Conservation (phyloP, 2,329 filamentous ascomycete genomes). For the Grosmannia clavigera region DNA sequence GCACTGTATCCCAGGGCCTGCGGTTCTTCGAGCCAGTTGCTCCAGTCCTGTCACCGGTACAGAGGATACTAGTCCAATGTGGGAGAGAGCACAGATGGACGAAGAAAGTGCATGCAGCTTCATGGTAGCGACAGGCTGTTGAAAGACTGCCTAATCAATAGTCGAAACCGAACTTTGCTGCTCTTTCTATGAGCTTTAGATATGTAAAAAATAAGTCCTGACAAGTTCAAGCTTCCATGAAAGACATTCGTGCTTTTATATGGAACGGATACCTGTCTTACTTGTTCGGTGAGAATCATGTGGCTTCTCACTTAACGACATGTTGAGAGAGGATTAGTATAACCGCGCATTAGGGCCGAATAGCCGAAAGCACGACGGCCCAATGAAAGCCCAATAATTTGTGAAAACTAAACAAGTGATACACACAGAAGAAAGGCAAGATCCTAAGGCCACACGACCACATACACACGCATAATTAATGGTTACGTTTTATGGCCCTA, state of each 20-base stretch:
- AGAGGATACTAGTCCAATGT: background rate
- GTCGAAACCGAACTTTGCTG: background rate
- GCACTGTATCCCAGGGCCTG: conserved; percentile 1
- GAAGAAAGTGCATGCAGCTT: background rate
- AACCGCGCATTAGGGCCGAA: background rate
- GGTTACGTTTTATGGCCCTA: background rate
- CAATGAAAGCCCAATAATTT: background rate
- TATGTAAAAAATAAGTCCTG: background rate
- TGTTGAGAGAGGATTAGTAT: background rate
- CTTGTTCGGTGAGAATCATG: background rate
- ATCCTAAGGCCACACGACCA: background rate
- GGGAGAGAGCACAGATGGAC: background rate
- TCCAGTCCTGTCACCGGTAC: background rate
- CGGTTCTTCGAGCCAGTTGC: background rate
- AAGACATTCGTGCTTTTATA: background rate
- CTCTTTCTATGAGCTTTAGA: background rate
- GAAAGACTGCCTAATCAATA: background rate
- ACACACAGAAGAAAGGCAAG: background rate
- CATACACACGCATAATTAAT: background rate
- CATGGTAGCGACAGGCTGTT: background rate
- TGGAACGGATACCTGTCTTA: background rate
- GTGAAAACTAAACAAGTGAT: background rate
- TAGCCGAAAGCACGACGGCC: background rate
- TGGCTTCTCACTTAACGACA: no score
- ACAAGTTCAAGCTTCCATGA: background rate